Conservation (phyloP, 2,329 filamentous ascomycete species). For the Pseudogymnoascus sp. region DNA sequence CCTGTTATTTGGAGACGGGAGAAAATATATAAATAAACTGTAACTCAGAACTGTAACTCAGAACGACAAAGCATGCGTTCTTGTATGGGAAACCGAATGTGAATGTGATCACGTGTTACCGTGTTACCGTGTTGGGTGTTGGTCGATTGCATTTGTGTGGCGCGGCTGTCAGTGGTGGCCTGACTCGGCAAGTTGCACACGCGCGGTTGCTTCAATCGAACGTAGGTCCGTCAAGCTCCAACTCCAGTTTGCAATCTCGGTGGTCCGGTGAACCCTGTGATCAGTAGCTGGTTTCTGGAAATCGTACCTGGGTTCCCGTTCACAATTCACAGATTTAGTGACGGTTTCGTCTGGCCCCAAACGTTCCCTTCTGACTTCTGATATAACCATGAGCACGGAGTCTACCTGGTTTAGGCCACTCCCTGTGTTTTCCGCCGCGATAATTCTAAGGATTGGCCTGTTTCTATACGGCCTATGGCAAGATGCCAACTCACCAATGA, state of each 20-base stretch:
- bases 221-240: not conserved
- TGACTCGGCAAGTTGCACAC: not conserved
- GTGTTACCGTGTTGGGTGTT: no score
- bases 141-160: not conserved
- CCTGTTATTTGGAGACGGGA: not conserved
- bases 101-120: not conserved
- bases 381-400: not conserved
- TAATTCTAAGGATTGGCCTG: conserved; percentile 61
- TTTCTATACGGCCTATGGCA: conserved; percentile 87
- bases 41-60: not conserved
- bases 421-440: conserved; percentile 48
- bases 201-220: not conserved
- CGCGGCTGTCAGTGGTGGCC: not conserved
- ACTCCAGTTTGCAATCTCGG: not conserved
- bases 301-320: not conserved
- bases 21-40: not conserved
- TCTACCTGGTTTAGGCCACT: conserved; percentile 22
- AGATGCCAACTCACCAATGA: conserved; percentile 82
- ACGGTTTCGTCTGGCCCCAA: not conserved
- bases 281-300: not conserved
- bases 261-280: not conserved
- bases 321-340: not conserved
- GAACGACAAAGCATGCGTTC: not conserved
- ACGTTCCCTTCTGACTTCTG: not conserved
- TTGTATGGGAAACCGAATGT: not conserved